A percentile compares a stretch with the other conserved stretches of the same genome.
Evolutionary conservation across 371 early-diverging fungal species (phyloP).

Genomic region (Apophysomyces ossiformis): DNA sequence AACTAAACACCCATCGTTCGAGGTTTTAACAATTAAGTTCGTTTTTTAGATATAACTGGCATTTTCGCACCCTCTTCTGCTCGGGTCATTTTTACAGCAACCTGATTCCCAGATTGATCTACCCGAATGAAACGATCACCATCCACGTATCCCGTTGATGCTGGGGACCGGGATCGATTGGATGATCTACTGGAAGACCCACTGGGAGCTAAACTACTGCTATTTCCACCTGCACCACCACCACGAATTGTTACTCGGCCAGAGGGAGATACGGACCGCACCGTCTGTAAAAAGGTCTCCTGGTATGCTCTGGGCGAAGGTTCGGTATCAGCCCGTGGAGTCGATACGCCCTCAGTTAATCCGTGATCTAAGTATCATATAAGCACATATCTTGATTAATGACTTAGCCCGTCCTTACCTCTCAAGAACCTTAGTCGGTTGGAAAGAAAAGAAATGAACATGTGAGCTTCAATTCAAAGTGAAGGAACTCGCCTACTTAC

Average conservation of each 20-base stretch:
- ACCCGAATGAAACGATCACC: slow-evolving; percentile 48
- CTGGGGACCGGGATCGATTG: slow-evolving; percentile 33
- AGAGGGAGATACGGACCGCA: slow-evolving; percentile 44
- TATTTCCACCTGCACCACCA: slow-evolving; percentile 40
- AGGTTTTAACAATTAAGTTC: neutral
- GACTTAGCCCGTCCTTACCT: neutral
- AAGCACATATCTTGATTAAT: neutral
- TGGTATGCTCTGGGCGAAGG: slow-evolving; percentile 11
- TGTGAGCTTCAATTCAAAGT: neutral
- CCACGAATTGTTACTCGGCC: slow-evolving; percentile 45
- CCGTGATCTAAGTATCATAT: slow-evolving; percentile 21
- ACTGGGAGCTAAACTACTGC: slow-evolving; percentile 31
- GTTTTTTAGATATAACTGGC: slow-evolving; percentile 11
- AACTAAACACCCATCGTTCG: too few species aligned
- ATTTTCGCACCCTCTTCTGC: slow-evolving; percentile 38
- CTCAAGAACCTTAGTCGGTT: neutral
- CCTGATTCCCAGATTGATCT: slow-evolving; percentile 50
- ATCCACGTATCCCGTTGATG: slow-evolving; percentile 41
- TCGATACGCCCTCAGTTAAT: slow-evolving; percentile 22
- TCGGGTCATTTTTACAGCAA: slow-evolving; percentile 49
- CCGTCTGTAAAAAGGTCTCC: slow-evolving; percentile 25
- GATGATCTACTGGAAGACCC: slow-evolving; percentile 40
- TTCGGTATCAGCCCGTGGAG: slow-evolving; percentile 20
- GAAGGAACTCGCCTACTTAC: slow-evolving; percentile 11
- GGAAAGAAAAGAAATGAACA: slow-evolving; percentile 10